phyloP scores from a whole-genome alignment of 1,284 basidiomycete species.

The Malassezia vespertilionis region DNA sequence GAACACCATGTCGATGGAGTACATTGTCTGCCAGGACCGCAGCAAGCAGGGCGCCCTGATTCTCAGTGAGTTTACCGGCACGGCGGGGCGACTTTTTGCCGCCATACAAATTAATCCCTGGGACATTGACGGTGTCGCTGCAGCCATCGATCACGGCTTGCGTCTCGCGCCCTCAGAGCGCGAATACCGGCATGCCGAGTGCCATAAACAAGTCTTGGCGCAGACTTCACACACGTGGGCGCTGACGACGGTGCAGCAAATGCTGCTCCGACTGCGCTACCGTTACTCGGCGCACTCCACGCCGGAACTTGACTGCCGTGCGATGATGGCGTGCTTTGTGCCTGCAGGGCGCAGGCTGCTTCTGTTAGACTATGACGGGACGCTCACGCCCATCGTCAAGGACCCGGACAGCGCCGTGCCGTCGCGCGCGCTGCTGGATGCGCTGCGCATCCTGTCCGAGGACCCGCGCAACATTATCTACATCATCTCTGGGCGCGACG shows the following conservation, averaged over 20 bases:
- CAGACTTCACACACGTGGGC: conserved; percentile 97
- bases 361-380: conserved; percentile 95
- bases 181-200: conserved; percentile 58
- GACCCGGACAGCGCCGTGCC: conserved; percentile 78
- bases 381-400: conserved; percentile 92
- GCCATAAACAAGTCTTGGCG: conserved; percentile 70
- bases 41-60: conserved; percentile 68
- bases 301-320: conserved; percentile 64
- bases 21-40: conserved; percentile 75
- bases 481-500: conserved; percentile 95
- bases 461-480: conserved; percentile 86
- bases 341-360: conserved; percentile 71
- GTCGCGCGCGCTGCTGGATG: conserved; percentile 62
- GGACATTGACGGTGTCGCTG: conserved; percentile 74
- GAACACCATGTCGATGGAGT: conserved; percentile 97
- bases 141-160: conserved; percentile 83
- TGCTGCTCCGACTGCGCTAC: conserved; percentile 68
- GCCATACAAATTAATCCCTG: conserved; percentile 66
- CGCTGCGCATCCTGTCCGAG: conserved; percentile 60
- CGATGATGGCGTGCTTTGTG: conserved; percentile 60
- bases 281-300: conserved; percentile 76
- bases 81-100: conserved; percentile 71
- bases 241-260: conserved; percentile 72
- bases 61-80: conserved; percentile 94
- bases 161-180: conserved; percentile 71